Base-by-base conservation (phyloP, 768 basidiomycete genomes). In the Ephemerocybe angulata region DNA sequence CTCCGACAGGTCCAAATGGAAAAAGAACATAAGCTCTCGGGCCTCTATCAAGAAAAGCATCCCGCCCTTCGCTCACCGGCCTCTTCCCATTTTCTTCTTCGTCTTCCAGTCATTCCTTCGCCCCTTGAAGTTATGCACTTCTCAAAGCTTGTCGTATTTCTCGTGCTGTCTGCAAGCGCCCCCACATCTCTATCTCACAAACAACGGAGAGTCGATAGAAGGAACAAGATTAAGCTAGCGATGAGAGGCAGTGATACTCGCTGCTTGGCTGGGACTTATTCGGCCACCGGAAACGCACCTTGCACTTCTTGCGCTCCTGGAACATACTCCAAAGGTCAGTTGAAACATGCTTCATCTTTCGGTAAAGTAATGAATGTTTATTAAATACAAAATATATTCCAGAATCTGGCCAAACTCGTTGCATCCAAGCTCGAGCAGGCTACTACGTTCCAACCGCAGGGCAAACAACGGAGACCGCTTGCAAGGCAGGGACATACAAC, bases 231-330 rank as follows among this genome's bases (percentile, higher is more conserved):
- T 30, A 8, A 7, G 8, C 27, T 55, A 28, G 43, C 30, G 22
- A 33, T 25, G 11, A 43, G 47, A 43, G 43, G 30, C 52, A 28
- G 15, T 40, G 42, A 48, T 29, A n/a, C 1, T 24, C 56, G 52
- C 35, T 67, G 64, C 42, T 47, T 58, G 2, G 50, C 62, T 50
- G 66, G 66, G 21, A 63, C 54, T 4, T 65, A 59, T 46, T 63
- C 61, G 1, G 11, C 37, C 7, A 60, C 40, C 3, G 63, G 64
- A 22, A 54, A 54, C 8, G 12, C 57, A 2, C 60, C 59, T 10
- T 67, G 66, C 46, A 41, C n/a, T 10, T 28, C 41, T 11, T 67
- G 66, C 49, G 41, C 58, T 30, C 29, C 62, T 8, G 64, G 66
- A 38, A 59, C 52, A n/a, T 65, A 63, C 44, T 37, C 54, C 17